Evolutionary conservation across 169 alveolate species (phyloP), one percentile per base, ranked within the genome.

Genomic region (Plasmodium coatneyi): DNA sequence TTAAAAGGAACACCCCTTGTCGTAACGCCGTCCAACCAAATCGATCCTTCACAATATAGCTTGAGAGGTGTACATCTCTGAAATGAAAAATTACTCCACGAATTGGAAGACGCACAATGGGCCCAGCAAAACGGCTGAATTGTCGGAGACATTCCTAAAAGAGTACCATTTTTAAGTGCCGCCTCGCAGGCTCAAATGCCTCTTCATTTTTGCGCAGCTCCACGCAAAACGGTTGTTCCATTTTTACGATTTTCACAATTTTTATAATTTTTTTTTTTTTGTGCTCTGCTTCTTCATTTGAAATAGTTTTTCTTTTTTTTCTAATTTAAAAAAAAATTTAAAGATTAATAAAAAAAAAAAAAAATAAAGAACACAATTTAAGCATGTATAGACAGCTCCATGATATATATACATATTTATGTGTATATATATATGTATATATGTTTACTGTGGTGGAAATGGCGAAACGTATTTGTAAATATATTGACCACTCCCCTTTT

Each of bases 321-420:
- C 49, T 14, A 46, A 81, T 52, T 81, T 81, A 52, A 81, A 81
- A 81, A 76, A 78, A 78, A 19, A 28, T 78, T 78, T 78, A 78
- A 78, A 78, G 84, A 78, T 78, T 41, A 78, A 78, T 41, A 78
- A 78, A 78, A 41, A 78, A 34, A 78, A 78, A 78, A n/a, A 39
- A 76, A 80, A 80, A 80, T 52, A 80, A 39, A 39, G 9, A 39
- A 32, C 1, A 32, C 1, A 32, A 32, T 60, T 60, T 25, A 60
- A 7, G 28, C 76, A 60, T 22, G 76, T 22, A 60, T 60, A 22
- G 34, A 60, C 76, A 60, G 12, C 3, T 60, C 25, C 56, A 30
- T 7, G 70, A 19, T 30, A 56, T 49, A 28, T n/a, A 43, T 43
- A 54, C 36, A 54, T 1, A 22, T n/a, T n/a, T 49, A 80, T 46